Evolutionary conservation across 2,329 filamentous ascomycete species (phyloP).

Genomic region (Botryotinia convoluta): DNA sequence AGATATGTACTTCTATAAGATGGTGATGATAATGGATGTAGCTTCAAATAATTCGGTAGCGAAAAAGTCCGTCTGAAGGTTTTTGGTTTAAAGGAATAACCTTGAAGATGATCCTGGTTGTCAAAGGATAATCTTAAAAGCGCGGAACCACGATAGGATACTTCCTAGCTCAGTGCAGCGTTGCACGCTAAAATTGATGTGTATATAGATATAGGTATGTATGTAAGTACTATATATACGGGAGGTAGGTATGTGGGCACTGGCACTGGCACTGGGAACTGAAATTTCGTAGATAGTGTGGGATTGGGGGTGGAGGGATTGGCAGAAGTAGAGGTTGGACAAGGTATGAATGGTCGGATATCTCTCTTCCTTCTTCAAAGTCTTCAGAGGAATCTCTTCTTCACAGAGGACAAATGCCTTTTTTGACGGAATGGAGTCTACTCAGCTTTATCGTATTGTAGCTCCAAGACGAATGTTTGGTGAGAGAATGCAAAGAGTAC

Average conservation of each 20-base stretch:
- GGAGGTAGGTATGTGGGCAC: background rate
- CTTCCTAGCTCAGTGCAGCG: conserved; percentile 8
- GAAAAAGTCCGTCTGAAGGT: conserved; percentile 13
- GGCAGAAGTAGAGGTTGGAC: background rate
- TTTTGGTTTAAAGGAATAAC: conserved; percentile 14
- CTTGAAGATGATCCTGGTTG: conserved; percentile 16
- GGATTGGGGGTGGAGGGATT: background rate
- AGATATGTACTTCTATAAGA: conserved; percentile 6
- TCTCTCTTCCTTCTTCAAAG: background rate
- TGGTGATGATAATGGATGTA: conserved; percentile 15
- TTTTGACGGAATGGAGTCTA: background rate
- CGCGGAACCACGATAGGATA: background rate
- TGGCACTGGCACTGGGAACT: background rate
- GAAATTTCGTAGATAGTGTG: background rate
- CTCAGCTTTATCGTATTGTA: background rate
- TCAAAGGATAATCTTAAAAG: background rate
- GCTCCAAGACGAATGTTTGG: background rate
- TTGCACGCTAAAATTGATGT: conserved; percentile 9
- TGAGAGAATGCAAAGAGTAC: background rate
- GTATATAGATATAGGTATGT: conserved; percentile 1
- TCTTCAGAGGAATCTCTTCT: background rate
- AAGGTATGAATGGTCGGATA: background rate
- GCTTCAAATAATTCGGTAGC: conserved; percentile 16
- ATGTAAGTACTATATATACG: background rate
- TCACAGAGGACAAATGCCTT: background rate